Evolutionary conservation across 495 filamentous ascomycete genomes (phyloP).

Genomic region (Neurospora discreta): DNA sequence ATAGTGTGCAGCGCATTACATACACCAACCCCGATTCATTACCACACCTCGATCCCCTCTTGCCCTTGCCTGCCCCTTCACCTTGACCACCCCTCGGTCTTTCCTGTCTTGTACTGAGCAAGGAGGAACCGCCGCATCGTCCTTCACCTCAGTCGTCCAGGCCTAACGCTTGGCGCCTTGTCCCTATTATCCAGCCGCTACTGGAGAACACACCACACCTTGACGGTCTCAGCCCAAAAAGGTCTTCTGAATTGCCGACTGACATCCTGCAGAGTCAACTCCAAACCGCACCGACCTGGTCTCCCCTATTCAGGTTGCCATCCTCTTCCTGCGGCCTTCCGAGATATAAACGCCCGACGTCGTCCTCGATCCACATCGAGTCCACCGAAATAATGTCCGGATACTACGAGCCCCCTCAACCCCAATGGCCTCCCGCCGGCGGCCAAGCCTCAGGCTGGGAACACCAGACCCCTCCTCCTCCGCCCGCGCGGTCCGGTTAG

Average conservation of each 20-base stretch:
- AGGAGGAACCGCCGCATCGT: not conserved
- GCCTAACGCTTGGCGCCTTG: not conserved
- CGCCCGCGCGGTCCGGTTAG: conserved; percentile 76
- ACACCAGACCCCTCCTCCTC: conserved; percentile 76
- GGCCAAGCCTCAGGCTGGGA: conserved; percentile 49
- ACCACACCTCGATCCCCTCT: not conserved
- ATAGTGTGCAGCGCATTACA: not conserved
- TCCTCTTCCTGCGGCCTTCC: conserved; percentile 21
- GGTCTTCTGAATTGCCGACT: conserved; percentile 7
- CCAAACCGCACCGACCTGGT: conserved; percentile 4
- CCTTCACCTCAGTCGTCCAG: not conserved
- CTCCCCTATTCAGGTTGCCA: not conserved
- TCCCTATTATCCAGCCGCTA: not conserved
- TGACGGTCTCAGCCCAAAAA: not conserved
- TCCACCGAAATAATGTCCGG: conserved; percentile 48
- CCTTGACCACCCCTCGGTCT: not conserved
- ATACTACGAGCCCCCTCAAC: conserved; percentile 81
- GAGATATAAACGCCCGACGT: conserved; percentile 15
- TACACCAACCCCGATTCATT: not conserved
- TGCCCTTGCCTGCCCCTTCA: not conserved
- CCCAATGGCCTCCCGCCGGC: conserved; percentile 59
- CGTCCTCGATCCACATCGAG: conserved; percentile 8
- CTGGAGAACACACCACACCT: not conserved
- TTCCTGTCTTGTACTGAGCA: not conserved
- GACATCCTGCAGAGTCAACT: conserved; percentile 6